These are phyloP conservation scores for Aureobasidium musti DNA, from an alignment of 2,329 filamentous ascomycete genomes.

Conservation along the genomic window DNA sequence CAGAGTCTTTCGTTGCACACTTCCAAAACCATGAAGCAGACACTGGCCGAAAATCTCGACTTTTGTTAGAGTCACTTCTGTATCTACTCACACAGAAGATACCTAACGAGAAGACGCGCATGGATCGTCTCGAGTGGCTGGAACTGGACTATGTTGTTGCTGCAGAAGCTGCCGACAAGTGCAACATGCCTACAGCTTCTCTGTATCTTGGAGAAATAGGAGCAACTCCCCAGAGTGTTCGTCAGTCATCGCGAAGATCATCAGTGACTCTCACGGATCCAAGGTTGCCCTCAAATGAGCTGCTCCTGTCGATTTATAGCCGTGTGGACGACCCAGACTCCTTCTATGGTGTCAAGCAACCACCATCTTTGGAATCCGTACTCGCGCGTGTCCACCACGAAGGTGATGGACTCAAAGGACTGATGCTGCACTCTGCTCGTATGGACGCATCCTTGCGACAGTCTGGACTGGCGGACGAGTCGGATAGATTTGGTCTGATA, in stretches of 20 bases:
- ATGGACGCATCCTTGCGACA: slow-evolving; percentile 80
- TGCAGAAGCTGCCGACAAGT: slow-evolving; percentile 70
- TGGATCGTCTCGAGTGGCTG: slow-evolving; percentile 80
- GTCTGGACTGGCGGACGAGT: slow-evolving; percentile 55
- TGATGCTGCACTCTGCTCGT: slow-evolving; percentile 87
- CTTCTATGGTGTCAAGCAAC: slow-evolving; percentile 87
- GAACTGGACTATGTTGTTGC: slow-evolving; percentile 74
- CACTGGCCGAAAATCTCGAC: slow-evolving; percentile 64
- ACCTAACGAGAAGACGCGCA: slow-evolving; percentile 74
- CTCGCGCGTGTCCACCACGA: slow-evolving; percentile 86
- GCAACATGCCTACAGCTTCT: slow-evolving; percentile 84
- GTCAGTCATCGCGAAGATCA: slow-evolving; percentile 63
- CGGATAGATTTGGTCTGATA: slow-evolving; percentile 70
- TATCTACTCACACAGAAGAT: slow-evolving; percentile 83
- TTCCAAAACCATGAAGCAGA: slow-evolving; percentile 52
- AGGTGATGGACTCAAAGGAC: slow-evolving; percentile 78
- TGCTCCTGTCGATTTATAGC: slow-evolving; percentile 81
- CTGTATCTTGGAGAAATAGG: slow-evolving; percentile 76
- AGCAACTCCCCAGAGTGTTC: background rate
- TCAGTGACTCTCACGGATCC: slow-evolving; percentile 55
- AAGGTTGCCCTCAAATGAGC: slow-evolving; percentile 57
- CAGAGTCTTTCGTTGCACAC: slow-evolving; percentile 64
- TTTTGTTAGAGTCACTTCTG: slow-evolving; percentile 76
- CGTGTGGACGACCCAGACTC: slow-evolving; percentile 95
- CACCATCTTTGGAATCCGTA: slow-evolving; percentile 73